Conservation (phyloP, 495 filamentous ascomycete species). For the Penicillium riverlandense region DNA sequence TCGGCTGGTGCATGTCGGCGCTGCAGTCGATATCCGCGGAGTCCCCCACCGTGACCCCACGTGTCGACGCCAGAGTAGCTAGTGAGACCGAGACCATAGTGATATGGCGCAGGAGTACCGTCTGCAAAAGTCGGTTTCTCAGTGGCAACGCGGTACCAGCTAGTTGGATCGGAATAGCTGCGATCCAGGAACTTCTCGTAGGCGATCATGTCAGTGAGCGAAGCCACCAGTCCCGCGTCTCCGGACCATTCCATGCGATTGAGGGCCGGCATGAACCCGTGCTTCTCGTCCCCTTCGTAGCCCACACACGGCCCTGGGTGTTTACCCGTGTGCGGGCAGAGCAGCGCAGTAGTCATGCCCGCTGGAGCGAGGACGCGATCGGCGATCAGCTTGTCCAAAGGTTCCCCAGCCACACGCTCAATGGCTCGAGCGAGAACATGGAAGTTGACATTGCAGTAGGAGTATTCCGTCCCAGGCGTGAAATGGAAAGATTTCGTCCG, state of each 20-base stretch:
- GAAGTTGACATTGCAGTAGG: constrained; percentile 29
- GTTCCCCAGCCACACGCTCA: constrained; percentile 16
- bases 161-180: constrained; percentile 11
- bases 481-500: constrained; percentile 24
- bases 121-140: constrained; percentile 12
- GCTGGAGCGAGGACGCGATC: constrained; percentile 21
- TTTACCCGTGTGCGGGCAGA: constrained; percentile 19
- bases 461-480: constrained; percentile 21
- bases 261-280: constrained; percentile 12
- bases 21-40: constrained; percentile 25
- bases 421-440: constrained; percentile 20
- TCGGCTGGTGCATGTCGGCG: constrained; percentile 19
- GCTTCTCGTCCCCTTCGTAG: constrained; percentile 22
- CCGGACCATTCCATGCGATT: constrained; percentile 30
- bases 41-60: constrained; percentile 23
- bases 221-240: constrained; percentile 27
- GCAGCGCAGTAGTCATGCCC: constrained; percentile 22
- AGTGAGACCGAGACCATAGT: constrained; percentile 15
- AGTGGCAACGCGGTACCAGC: constrained; percentile 16
- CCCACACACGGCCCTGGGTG: constrained; percentile 23
- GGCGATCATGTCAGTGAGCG: constrained; percentile 28
- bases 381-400: constrained; percentile 16
- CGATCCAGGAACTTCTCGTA: constrained; percentile 23
- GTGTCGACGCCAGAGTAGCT: constrained; percentile 9
- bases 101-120: constrained; percentile 15